These are phyloP conservation scores for Epichloe sp. DNA, from an alignment of 2,329 filamentous ascomycete genomes.

Conservation along the genomic window DNA sequence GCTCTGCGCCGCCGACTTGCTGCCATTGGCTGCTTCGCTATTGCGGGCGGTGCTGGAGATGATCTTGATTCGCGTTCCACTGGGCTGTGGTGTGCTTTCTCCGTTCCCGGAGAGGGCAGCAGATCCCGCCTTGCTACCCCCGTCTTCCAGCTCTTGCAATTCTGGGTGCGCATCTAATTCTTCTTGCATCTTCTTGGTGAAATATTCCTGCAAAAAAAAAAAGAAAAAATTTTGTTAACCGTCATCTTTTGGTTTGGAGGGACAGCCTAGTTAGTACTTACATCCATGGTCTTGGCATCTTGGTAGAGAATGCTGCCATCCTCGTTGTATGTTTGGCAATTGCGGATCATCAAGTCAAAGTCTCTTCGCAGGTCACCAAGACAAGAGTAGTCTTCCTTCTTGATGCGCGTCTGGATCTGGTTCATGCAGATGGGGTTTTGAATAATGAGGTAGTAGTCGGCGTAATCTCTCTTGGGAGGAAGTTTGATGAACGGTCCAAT, in stretches of 20 bases:
- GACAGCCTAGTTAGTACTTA: conserved; percentile 30
- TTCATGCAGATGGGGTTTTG: conserved; percentile 91
- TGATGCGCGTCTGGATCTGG: conserved; percentile 86
- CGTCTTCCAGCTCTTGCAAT: conserved; percentile 41
- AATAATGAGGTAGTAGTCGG: conserved; percentile 93
- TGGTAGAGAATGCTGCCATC: conserved; percentile 84
- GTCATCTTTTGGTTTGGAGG: background rate
- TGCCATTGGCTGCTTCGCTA: conserved; percentile 22
- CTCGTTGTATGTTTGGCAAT: conserved; percentile 94
- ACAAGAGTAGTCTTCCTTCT: conserved; percentile 82
- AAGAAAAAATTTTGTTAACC: background rate
- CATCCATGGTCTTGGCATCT: conserved; percentile 88
- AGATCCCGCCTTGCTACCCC: conserved; percentile 22
- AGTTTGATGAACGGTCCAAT: conserved; percentile 91
- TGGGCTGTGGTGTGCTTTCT: conserved; percentile 53
- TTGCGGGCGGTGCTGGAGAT: conserved; percentile 29
- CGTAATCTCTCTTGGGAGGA: conserved; percentile 77
- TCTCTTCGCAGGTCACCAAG: conserved; percentile 72
- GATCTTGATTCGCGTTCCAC: conserved; percentile 57
- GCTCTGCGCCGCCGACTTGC: conserved; percentile 31
- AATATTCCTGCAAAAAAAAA: conserved; percentile 37
- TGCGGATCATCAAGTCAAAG: conserved; percentile 71
- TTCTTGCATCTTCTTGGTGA: conserved; percentile 39
- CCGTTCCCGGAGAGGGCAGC: conserved; percentile 34
- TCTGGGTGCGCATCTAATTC: conserved; percentile 41